A percentile compares a stretch with the other conserved stretches of the same genome.
Evolutionary conservation across 148 eudicot species (phyloP).

Genomic region (Silene latifolia): DNA sequence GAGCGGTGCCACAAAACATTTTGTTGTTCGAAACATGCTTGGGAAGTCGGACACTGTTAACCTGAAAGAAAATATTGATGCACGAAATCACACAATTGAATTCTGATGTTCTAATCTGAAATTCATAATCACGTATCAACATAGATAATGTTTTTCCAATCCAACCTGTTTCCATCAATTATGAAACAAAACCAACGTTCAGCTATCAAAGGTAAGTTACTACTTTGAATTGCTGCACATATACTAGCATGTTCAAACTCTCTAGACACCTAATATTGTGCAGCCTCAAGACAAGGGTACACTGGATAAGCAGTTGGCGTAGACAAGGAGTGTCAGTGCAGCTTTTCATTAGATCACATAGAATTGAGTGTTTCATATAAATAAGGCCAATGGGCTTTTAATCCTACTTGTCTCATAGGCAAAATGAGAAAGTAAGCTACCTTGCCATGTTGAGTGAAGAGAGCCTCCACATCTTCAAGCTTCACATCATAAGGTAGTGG

Average conservation of each 20-base stretch:
- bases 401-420: background rate
- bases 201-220: too few relatives aligned
- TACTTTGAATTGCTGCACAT: background rate
- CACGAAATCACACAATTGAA: background rate
- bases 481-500: conserved; percentile 76
- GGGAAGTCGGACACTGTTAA: conserved; percentile 90
- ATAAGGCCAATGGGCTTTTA: background rate
- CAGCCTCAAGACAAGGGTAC: background rate
- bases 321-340: background rate
- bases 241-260: background rate
- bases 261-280: background rate
- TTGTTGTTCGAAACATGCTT: conserved; percentile 70
- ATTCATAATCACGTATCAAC: background rate
- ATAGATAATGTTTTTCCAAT: background rate
- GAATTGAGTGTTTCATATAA: background rate
- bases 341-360: background rate
- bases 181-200: background rate
- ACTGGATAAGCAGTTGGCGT: background rate
- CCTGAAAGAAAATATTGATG: conserved; percentile 39
- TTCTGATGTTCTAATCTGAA: background rate
- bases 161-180: too few relatives aligned
- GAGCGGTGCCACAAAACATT: conserved; percentile 79
- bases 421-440: conserved; percentile 30
- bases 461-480: conserved; percentile 79
- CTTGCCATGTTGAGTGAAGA: conserved; percentile 76